Evolutionary conservation across 2,329 filamentous ascomycete species (phyloP), one percentile per base, ranked within the genome.

Genomic region (Xylaria sp.): DNA sequence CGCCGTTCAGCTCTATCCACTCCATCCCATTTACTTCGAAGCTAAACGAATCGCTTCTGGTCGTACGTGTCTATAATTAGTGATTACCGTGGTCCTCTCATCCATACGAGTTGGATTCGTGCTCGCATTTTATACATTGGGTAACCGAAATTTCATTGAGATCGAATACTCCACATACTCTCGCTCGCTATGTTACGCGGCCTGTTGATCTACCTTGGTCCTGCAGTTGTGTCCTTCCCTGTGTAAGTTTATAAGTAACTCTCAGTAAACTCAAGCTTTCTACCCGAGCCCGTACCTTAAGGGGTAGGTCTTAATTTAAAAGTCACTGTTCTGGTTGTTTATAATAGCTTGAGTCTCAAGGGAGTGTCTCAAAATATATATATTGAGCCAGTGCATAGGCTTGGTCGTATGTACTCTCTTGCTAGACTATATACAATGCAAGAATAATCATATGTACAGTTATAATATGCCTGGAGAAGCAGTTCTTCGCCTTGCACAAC

Each of bases 391-490:
- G 12, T 23, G 18, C n/a, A 45, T 13, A 43, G 5, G 23, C 41
- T 57, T 28, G 8, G 39, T 43, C 12, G 23, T 67, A 66, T 62
- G 25, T 61, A 50, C 65, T 48, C 34, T 25, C 9, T 48, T 30
- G 48, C 48, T 45, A 2, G 60, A 60, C 48, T 68, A 68, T 68
- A 68, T 68, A 65, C 62, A 68, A 53, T 41, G 23, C n/a, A 36
- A 56, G 28, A n/a, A n/a, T 28, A 25, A 52, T 18, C 36, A 53
- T 52, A 65, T 36, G 32, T 52, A 57, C 53, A 57, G 20, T 48
- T 30, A 52, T 56, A 52, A 55, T n/a, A 0, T 30, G 6, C 13
- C 43, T 15, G 34, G 34, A 46, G 15, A 23, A 13, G 5, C 46
- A 63, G 45, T 45, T 20, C 23, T 23, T 39, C 28, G 20, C 25